These are phyloP conservation scores for Beauveria australis DNA, from an alignment of 2,329 filamentous ascomycete genomes.

Conservation along the genomic window DNA sequence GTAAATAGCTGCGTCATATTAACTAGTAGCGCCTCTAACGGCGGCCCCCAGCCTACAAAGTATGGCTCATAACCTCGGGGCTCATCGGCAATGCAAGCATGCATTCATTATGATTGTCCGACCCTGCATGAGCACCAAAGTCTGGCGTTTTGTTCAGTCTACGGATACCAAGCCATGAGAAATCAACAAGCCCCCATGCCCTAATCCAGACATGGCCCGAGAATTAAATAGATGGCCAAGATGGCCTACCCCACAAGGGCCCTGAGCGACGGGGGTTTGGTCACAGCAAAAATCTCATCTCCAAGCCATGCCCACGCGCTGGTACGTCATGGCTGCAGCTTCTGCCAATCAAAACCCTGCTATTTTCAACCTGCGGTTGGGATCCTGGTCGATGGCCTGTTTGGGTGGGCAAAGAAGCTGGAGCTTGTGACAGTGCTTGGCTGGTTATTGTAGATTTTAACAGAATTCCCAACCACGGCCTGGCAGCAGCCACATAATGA, in stretches of 20 bases:
- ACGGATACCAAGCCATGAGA: neutral
- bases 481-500: too few relatives aligned
- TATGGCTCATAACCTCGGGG: neutral
- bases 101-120: neutral
- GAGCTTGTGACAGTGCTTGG: neutral
- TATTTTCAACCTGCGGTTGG: slow-evolving; percentile 1
- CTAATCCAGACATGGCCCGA: neutral
- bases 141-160: neutral
- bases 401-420: neutral
- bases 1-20: too few relatives aligned
- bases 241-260: slow-evolving; percentile 2
- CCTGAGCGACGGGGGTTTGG: neutral
- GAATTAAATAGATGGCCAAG: neutral
- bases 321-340: slow-evolving; percentile 8
- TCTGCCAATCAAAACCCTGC: slow-evolving; percentile 5
- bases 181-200: neutral
- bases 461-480: neutral
- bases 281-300: slow-evolving; percentile 12
- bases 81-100: neutral
- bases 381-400: neutral
- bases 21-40: too few relatives aligned
- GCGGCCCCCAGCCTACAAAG: too few relatives aligned
- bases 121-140: neutral
- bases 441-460: neutral
- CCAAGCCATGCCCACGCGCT: neutral